Conservation (phyloP, 108 stramenopile species). For the Pseudonitzschia pungens region DNA sequence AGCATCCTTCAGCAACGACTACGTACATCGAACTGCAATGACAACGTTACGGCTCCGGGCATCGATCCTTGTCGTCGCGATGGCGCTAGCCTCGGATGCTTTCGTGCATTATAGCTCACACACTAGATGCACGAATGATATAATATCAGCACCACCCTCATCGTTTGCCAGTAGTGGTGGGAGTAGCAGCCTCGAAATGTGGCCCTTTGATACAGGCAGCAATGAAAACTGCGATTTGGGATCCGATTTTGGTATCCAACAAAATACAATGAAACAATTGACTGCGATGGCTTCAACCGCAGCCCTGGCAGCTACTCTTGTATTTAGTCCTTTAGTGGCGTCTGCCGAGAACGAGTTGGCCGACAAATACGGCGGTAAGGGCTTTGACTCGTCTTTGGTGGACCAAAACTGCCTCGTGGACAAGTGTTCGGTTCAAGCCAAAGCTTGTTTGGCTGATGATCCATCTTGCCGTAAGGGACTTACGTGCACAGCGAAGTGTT, state of each 20-base stretch:
- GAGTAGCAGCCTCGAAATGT: slow-evolving; percentile 1
- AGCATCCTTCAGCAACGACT: neutral
- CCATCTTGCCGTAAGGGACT: slow-evolving; percentile 89
- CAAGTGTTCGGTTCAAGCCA: slow-evolving; percentile 79
- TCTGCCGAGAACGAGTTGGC: slow-evolving; percentile 87
- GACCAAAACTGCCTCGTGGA: slow-evolving; percentile 86
- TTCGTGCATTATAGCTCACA: slow-evolving; percentile 14
- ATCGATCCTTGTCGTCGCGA: slow-evolving; percentile 12
- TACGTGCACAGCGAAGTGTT: slow-evolving; percentile 91
- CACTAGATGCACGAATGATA: slow-evolving; percentile 1
- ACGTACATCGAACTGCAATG: neutral
- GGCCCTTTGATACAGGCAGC: slow-evolving; percentile 1
- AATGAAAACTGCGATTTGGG: neutral
- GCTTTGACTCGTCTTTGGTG: slow-evolving; percentile 81
- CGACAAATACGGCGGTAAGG: slow-evolving; percentile 81
- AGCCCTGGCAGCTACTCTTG: slow-evolving; percentile 31
- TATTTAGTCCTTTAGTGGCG: slow-evolving; percentile 39
- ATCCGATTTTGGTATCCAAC: neutral
- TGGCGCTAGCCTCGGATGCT: slow-evolving; percentile 9
- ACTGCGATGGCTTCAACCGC: slow-evolving; percentile 8
- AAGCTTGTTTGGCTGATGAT: slow-evolving; percentile 85
- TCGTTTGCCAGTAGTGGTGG: neutral
- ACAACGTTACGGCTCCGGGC: neutral
- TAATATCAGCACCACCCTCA: too few relatives aligned
- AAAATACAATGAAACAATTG: neutral